Base-by-base conservation (phyloP, 139 green algal genomes). In the Desmodesmus armatus region DNA sequence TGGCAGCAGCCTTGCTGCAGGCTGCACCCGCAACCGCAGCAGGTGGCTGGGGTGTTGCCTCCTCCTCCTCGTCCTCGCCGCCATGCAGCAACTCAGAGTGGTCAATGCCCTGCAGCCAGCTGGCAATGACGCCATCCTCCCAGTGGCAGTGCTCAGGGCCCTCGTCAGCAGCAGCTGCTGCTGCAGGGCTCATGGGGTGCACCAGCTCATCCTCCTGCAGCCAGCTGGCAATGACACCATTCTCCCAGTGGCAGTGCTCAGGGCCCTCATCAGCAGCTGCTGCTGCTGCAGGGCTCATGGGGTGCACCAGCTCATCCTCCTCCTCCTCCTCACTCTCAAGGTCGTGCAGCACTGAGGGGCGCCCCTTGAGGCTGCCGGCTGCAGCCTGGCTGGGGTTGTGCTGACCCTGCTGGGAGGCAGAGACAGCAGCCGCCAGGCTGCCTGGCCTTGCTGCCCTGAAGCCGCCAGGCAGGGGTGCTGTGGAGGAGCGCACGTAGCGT, bases 161-260 rank as follows among this genome's bases (percentile, higher is more conserved):
- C 37, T 79, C 43, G 25, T 37, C 69, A 60, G 41, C 69, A 55
- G 69, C 69, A 15, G 19, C 69, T 78, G 39, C 39, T 37, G 15
- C 15, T 62, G 15, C 51, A 17, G 39, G 33, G 15, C 37, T 19
- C 19, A 39, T 37, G 19, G 37, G 43, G 37, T 35, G 5, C 39
- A 78, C 13, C 9, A 21, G 69, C 13, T 27, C 43, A 2, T 58
- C 37, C 15, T 37, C 5, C 15, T 40, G 15, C 39, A 82, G 47
- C 76, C 76, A 82, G 55, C 76, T 31, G 33, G 76, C 76, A 9
- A 82, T 55, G 23, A 82, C 40, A 19, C 76, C 76, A 55, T 82
- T 55, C 62, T 82, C 76, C 76, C 76, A 82, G 11, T 82, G 55
- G 19, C 76, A 82, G 37, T 78, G 13, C 15, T 55, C 69, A 53